Percentiles rank a stretch among this genome's conserved stretches.
These are phyloP conservation scores for Bathelium albidoporum DNA, from an alignment of 495 filamentous ascomycete genomes.

Conservation along the genomic window DNA sequence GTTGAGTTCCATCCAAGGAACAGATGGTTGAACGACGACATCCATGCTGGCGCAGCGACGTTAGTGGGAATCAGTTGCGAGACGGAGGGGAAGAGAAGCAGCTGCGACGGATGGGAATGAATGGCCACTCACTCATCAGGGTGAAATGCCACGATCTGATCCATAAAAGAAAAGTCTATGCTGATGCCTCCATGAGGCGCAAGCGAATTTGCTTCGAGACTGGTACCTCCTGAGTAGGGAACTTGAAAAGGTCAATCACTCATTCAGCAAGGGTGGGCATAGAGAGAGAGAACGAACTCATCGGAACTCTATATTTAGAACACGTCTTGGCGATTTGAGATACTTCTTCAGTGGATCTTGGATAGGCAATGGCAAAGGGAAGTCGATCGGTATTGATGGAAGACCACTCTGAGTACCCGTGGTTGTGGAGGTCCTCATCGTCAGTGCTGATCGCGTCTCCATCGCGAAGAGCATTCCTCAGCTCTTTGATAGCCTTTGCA, in stretches of 20 bases:
- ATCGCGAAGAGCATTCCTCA: conserved; percentile 42
- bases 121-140: conserved; percentile 43
- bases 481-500: conserved; percentile 30
- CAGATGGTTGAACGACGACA: conserved; percentile 70
- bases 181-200: conserved; percentile 68
- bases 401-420: conserved; percentile 88
- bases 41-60: conserved; percentile 37
- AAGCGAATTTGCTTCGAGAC: conserved; percentile 67
- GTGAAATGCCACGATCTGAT: conserved; percentile 59
- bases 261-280: neutral
- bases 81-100: neutral
- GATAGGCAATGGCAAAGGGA: conserved; percentile 29
- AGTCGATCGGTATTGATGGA: conserved; percentile 66
- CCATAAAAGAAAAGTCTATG: conserved; percentile 67
- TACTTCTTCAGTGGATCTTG: conserved; percentile 34
- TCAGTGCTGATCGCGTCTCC: conserved; percentile 68
- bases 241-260: conserved; percentile 18
- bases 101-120: neutral
- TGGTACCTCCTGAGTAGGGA: conserved; percentile 65
- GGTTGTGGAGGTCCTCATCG: conserved; percentile 64
- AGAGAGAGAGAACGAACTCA: conserved; percentile 32
- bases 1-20: conserved; percentile 72
- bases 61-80: neutral
- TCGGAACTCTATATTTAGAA: conserved; percentile 57
- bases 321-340: conserved; percentile 64